Evolutionary conservation across 129 eudicot species (phyloP).

Genomic region (Helichrysum umbraculigerum): DNA sequence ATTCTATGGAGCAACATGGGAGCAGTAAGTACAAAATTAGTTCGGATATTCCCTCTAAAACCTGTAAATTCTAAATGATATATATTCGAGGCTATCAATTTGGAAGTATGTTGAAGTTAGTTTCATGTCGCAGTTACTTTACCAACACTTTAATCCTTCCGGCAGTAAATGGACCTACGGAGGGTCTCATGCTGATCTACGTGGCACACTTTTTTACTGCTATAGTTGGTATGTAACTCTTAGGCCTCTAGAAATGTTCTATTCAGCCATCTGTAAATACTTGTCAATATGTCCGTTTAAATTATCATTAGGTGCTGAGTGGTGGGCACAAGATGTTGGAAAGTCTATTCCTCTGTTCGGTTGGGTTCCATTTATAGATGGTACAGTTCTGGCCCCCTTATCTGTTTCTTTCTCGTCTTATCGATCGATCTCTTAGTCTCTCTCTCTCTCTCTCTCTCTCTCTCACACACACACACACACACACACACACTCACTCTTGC

Average conservation of each 20-base stretch:
- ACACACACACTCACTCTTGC: neutral
- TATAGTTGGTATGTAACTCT: slow-evolving; percentile 65
- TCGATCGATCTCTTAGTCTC: neutral
- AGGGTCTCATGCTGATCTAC: slow-evolving; percentile 93
- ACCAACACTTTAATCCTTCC: slow-evolving; percentile 96
- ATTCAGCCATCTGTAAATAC: neutral
- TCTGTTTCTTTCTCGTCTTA: neutral
- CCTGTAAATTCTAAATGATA: neutral
- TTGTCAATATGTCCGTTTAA: neutral
- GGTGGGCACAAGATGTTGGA: slow-evolving; percentile 95
- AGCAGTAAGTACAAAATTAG: slow-evolving; percentile 55
- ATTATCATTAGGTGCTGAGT: slow-evolving; percentile 65
- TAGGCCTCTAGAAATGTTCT: neutral
- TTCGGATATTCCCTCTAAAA: slow-evolving; percentile 11
- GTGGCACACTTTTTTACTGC: slow-evolving; percentile 75
- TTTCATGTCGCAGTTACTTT: slow-evolving; percentile 65
- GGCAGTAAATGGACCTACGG: slow-evolving; percentile 93
- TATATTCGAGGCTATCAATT: neutral
- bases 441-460: neutral
- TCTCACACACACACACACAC: neutral
- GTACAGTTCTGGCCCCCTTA: slow-evolving; percentile 28
- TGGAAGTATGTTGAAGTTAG: slow-evolving; percentile 11
- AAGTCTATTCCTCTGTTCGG: slow-evolving; percentile 73
- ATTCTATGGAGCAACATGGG: slow-evolving; percentile 97
- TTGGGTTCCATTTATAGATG: slow-evolving; percentile 83